Evolutionary conservation across 139 green algal species (phyloP).

Genomic region (Coelastrella sp.): DNA sequence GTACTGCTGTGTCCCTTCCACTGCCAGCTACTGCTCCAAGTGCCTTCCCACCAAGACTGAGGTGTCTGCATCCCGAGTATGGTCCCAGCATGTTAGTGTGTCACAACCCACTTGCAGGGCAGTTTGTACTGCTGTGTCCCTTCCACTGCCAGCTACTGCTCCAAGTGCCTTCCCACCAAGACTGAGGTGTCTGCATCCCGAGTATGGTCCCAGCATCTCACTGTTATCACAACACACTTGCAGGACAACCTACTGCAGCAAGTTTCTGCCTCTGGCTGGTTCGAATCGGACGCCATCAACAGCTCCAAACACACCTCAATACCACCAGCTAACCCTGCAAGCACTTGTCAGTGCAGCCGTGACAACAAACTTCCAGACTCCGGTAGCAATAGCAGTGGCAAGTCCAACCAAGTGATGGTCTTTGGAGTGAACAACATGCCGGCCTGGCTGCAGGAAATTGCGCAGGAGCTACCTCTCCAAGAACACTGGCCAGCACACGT

Average conservation of each 20-base stretch:
- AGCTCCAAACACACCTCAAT: neutral
- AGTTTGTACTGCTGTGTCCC: too few relatives aligned
- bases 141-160: too few relatives aligned
- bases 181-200: too few relatives aligned
- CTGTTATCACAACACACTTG: neutral
- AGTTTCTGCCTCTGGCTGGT: slow-evolving; percentile 9
- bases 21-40: too few relatives aligned
- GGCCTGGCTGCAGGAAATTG: slow-evolving; percentile 28
- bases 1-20: too few relatives aligned
- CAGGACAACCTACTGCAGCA: slow-evolving; percentile 22
- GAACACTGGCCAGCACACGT: slow-evolving; percentile 11
- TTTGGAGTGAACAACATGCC: slow-evolving; percentile 42
- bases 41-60: too few relatives aligned
- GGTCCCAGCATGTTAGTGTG: too few relatives aligned
- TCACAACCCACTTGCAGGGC: too few relatives aligned
- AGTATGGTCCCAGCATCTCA: neutral
- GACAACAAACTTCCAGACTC: neutral
- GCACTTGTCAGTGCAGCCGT: neutral
- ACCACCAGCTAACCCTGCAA: neutral
- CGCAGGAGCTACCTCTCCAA: neutral
- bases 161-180: too few relatives aligned
- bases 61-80: too few relatives aligned
- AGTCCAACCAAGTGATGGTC: slow-evolving; percentile 37
- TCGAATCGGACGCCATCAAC: neutral
- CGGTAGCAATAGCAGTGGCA: neutral